Conservation (phyloP, 169 alveolate species). For the Cryptosporidium andersoni region DNA sequence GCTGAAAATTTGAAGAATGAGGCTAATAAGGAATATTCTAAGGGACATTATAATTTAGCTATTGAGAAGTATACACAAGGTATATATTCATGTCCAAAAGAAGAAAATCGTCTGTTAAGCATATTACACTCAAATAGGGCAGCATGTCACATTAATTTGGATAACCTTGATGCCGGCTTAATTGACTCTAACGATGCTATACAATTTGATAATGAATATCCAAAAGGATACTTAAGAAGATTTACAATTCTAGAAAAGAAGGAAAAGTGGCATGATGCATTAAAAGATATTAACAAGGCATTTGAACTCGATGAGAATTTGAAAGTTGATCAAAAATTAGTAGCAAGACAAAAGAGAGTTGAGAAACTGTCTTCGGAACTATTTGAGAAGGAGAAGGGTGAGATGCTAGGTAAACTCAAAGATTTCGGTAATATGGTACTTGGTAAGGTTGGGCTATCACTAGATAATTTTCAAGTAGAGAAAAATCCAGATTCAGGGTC, state of each 20-base stretch:
- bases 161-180: slow-evolving; percentile 79
- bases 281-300: slow-evolving; percentile 85
- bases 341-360: slow-evolving; percentile 32
- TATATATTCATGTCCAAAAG: slow-evolving; percentile 58
- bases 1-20: slow-evolving; percentile 47
- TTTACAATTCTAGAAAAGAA: slow-evolving; percentile 83
- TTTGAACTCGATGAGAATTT: slow-evolving; percentile 79
- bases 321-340: slow-evolving; percentile 18
- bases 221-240: slow-evolving; percentile 83
- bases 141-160: slow-evolving; percentile 82
- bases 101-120: slow-evolving; percentile 74
- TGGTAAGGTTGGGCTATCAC: slow-evolving; percentile 93
- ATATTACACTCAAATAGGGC: slow-evolving; percentile 83
- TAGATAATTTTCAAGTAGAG: slow-evolving; percentile 92
- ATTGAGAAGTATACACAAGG: slow-evolving; percentile 59
- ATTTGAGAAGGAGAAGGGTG: slow-evolving; percentile 89
- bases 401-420: slow-evolving; percentile 92
- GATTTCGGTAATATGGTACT: slow-evolving; percentile 91
- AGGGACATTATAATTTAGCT: slow-evolving; percentile 43
- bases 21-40: slow-evolving; percentile 48
- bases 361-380: slow-evolving; percentile 80
- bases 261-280: slow-evolving; percentile 86
- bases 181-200: slow-evolving; percentile 83
- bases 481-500: slow-evolving; percentile 91
- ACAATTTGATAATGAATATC: slow-evolving; percentile 74